These are phyloP conservation scores for Candida nonsorbophila DNA, from an alignment of 805 yeast genomes.

Conservation along the genomic window DNA sequence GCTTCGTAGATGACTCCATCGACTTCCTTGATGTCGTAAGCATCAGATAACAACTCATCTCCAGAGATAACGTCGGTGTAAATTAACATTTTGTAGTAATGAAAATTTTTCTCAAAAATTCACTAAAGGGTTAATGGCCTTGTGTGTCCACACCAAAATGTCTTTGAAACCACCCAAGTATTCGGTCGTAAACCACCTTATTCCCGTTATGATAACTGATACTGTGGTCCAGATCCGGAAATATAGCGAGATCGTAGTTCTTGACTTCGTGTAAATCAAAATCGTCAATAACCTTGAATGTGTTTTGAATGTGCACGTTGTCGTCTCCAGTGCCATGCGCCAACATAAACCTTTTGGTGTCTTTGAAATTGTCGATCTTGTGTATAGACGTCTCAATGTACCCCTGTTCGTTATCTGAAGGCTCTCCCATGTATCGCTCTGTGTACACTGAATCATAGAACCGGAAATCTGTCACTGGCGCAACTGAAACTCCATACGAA, in stretches of 20 bases:
- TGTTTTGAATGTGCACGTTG: constrained; percentile 92
- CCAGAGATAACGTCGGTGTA: constrained; percentile 76
- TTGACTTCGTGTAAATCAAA: constrained; percentile 50
- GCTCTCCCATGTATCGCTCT: constrained; percentile 89
- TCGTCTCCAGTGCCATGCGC: constrained; percentile 99
- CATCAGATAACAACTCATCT: constrained; percentile 96
- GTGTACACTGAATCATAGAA: constrained; percentile 91
- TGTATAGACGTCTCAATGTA: constrained; percentile 55
- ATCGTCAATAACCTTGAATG: constrained; percentile 69
- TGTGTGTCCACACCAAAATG: constrained; percentile 3
- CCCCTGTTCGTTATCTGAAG: constrained; percentile 60
- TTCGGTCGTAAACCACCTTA: constrained; percentile 62
- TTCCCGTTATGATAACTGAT: constrained; percentile 79
- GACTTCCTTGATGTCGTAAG: constrained; percentile 84
- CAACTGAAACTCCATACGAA: constrained; percentile 90
- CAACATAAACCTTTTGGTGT: constrained; percentile 60
- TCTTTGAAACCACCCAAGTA: constrained; percentile 69
- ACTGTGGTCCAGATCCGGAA: constrained; percentile 90
- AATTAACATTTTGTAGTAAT: constrained; percentile 28
- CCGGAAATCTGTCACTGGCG: constrained; percentile 95
- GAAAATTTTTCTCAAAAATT: constrained; percentile 10
- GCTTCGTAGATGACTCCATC: constrained; percentile 95
- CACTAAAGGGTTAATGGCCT: no score
- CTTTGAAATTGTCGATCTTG: constrained; percentile 52
- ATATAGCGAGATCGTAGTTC: constrained; percentile 81